Base-by-base conservation (phyloP, 2,329 filamentous ascomycete species). In the Cryphonectria nitschkei region DNA sequence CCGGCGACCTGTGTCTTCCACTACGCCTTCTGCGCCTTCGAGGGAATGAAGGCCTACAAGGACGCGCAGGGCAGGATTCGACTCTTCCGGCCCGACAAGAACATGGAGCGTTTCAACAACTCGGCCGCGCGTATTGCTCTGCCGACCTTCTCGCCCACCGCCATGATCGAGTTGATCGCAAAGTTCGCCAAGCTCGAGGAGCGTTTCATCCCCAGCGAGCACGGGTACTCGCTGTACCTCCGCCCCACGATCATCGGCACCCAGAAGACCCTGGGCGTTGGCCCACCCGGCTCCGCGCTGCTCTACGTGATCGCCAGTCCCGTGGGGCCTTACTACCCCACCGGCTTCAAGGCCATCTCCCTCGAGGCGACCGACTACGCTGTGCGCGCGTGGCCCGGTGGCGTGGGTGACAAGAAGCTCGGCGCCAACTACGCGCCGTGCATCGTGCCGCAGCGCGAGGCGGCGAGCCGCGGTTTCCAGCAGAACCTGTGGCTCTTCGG, bases 21-120 rank as follows among this genome's bases (percentile, higher is more conserved):
- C 88, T 99, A 99, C 83, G 96, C 94, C 65, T 98, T 98, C 79
- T 93, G 97, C 82, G 96, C 93, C 81, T 99, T 99, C 82, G 96
- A 99, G 85, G 96, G 96, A 76, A 97, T 98, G 94, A 99, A 99
- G 86, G 96, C 96, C 72, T 99, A 99, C 88, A 97, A 95, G 82
- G 94, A 97, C 84, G 89, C 87, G 77, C 80, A 89, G 60, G 93
- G 93, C 76, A 84, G 90, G 72, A 89, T 97, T 76, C 91, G 95
- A 69, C 86, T 99, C 68, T 99, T 99, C 88, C 90, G 96, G 46
- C 96, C 96, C 2, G 92, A 97, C 81, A 96, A 90, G 88, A 99
- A 99, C 86, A 98, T 98, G 95, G 90, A 87, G 74, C 92, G 96
- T 73, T 84, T 99, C 82, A 99, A 98, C 86, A 93, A 92, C 81